Evolutionary conservation across 768 basidiomycete species (phyloP).

Genomic region (Lactarius quietus): DNA sequence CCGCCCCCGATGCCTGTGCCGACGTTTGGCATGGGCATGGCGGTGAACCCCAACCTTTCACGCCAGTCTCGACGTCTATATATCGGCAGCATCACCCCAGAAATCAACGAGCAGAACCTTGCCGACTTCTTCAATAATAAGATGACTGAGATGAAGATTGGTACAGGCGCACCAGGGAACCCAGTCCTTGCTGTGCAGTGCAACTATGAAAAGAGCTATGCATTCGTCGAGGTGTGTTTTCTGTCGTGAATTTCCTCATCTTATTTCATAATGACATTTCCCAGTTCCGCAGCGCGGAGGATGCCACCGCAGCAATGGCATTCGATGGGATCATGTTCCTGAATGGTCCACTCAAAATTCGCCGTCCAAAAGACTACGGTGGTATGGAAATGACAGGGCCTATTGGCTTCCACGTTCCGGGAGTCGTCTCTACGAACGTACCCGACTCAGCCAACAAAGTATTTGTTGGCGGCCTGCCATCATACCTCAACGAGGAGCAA

Average conservation of each 20-base stretch:
- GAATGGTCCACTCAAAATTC: conserved; percentile 94
- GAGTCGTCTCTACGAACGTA: conserved; percentile 94
- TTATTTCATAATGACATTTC: conserved; percentile 11
- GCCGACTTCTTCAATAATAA: conserved; percentile 94
- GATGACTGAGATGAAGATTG: conserved; percentile 90
- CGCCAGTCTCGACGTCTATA: conserved; percentile 94
- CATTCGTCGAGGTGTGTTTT: conserved; percentile 85
- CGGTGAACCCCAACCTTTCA: conserved; percentile 82
- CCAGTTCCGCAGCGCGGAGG: conserved; percentile 96
- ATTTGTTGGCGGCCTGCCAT: conserved; percentile 93
- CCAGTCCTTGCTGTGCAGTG: conserved; percentile 93
- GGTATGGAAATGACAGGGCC: conserved; percentile 52
- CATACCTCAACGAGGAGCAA: conserved; percentile 96
- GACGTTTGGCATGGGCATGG: conserved; percentile 83
- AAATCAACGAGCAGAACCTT: conserved; percentile 90
- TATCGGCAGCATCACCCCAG: conserved; percentile 93
- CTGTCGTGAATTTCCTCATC: conserved; percentile 8
- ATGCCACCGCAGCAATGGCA: conserved; percentile 94
- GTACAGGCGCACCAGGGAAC: conserved; percentile 79
- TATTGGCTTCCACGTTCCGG: conserved; percentile 80
- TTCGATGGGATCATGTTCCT: conserved; percentile 97
- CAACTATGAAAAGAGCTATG: conserved; percentile 98
- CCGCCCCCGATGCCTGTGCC: conserved; percentile 82
- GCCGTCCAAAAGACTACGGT: conserved; percentile 95
- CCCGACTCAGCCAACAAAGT: conserved; percentile 98